These are phyloP conservation scores for Penicillium sp. DNA, from an alignment of 2,329 filamentous ascomycete genomes.

Conservation along the genomic window DNA sequence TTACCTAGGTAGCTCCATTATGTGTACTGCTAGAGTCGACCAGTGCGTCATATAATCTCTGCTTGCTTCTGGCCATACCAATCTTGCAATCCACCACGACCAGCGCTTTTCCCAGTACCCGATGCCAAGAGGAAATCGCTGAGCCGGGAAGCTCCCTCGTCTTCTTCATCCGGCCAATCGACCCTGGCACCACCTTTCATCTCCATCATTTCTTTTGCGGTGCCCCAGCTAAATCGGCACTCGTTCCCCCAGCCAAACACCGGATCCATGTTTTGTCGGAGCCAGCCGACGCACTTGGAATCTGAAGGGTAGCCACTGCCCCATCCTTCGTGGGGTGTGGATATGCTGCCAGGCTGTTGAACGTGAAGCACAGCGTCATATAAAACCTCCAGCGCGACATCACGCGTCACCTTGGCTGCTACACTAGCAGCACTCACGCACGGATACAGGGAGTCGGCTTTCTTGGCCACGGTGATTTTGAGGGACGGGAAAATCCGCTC, in stretches of 20 bases:
- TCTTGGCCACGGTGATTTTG: constrained; percentile 75
- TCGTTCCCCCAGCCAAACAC: constrained; percentile 94
- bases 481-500: constrained; percentile 78
- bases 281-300: constrained; percentile 72
- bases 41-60: constrained; percentile 62
- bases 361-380: constrained; percentile 55
- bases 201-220: constrained; percentile 89
- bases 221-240: constrained; percentile 93
- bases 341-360: constrained; percentile 29
- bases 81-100: constrained; percentile 68
- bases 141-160: constrained; percentile 62
- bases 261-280: constrained; percentile 83
- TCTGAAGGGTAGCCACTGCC: constrained; percentile 94
- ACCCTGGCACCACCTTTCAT: constrained; percentile 68
- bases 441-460: constrained; percentile 89
- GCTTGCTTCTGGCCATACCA: constrained; percentile 77
- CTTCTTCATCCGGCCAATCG: constrained; percentile 78
- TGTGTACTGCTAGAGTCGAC: constrained; percentile 13
- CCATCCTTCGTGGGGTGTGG: constrained; percentile 57
- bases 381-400: constrained; percentile 79
- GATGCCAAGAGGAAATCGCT: constrained; percentile 69
- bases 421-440: constrained; percentile 92
- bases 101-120: constrained; percentile 42
- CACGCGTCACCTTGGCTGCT: constrained; percentile 92
- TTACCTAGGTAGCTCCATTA: constrained; percentile 16